Conservation (phyloP, 2,329 filamentous ascomycete genomes). For the Lachnellula arida region DNA sequence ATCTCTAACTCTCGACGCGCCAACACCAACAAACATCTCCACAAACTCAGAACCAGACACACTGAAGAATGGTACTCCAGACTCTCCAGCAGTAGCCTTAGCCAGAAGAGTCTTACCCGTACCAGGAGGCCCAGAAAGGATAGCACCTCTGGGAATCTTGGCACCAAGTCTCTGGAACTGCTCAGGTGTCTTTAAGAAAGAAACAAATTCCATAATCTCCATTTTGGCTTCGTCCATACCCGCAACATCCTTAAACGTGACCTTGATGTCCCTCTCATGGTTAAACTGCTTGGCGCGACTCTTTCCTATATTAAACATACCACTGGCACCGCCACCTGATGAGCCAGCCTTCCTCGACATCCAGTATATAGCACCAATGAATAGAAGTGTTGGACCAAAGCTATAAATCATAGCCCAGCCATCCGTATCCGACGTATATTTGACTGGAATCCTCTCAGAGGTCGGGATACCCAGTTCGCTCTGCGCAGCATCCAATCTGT, state of each 20-base stretch:
- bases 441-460: conserved; percentile 87
- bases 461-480: conserved; percentile 79
- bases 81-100: conserved; percentile 96
- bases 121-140: conserved; percentile 94
- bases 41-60: conserved; percentile 99
- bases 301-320: conserved; percentile 94
- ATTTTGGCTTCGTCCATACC: conserved; percentile 97
- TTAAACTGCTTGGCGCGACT: conserved; percentile 97
- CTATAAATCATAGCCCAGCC: conserved; percentile 66
- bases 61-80: conserved; percentile 94
- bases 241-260: conserved; percentile 94
- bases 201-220: conserved; percentile 99
- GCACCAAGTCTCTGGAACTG: conserved; percentile 91
- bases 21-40: conserved; percentile 99
- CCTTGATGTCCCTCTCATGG: conserved; percentile 91
- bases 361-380: conserved; percentile 80
- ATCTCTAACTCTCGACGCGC: conserved; percentile 90
- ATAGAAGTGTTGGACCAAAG: conserved; percentile 81
- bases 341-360: conserved; percentile 70
- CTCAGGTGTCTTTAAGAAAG: conserved; percentile 89
- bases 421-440: conserved; percentile 73
- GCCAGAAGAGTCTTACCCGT: conserved; percentile 97
- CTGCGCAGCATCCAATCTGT: conserved; percentile 82
- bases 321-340: conserved; percentile 61
- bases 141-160: conserved; percentile 95